Evolutionary conservation across 2,329 filamentous ascomycete genomes (phyloP), one percentile per base, ranked within the genome.

Genomic region (Apiospora rasikravindrae): DNA sequence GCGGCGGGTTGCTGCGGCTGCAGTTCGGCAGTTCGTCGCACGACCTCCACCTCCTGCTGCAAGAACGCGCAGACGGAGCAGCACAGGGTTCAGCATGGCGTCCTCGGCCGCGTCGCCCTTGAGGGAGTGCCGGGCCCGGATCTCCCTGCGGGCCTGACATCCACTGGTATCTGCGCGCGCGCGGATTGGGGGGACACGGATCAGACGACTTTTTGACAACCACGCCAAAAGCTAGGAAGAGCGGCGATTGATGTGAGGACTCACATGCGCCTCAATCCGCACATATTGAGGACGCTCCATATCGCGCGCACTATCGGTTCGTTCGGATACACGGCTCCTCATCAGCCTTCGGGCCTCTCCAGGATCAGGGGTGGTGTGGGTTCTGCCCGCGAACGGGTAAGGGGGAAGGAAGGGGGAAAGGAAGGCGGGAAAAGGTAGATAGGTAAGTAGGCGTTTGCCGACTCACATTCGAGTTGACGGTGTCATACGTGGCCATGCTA

Each of bases 11-110:
- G 45, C 26, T 57, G 26, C 29, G 11, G 26, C 16, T 8, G 29
- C 29, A 24, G 57, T 29, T 37, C 29, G 6, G 26, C 14, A 24
- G 10, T 68, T 45, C 67, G 67, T 68, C 67, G 42, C 45, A 49
- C 14, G 4, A 68, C 67, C 29, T 68, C 67, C 67, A 37, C 47
- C 42, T 68, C 57, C 67, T 68, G 40, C 40, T 37, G 40, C 67
- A n/a, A 47, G 67, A 14, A 29, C 67, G 45, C 67, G 29, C 40
- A 68, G 40, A 68, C 67, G 67, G 67, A 40, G 14, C 67, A 68
- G 40, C 67, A 68, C 42, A 24, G 1, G 14, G 67, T 47, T 47
- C 67, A 45, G 45, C 40, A 47, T 45, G 67, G 40, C 67, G 19
- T 68, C 67, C 40, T 68, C 40, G 40, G 67, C 67, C 7, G 24